Evolutionary conservation across 2,329 filamentous ascomycete genomes (phyloP).

Genomic region (Atkinsonella hypoxylon): DNA sequence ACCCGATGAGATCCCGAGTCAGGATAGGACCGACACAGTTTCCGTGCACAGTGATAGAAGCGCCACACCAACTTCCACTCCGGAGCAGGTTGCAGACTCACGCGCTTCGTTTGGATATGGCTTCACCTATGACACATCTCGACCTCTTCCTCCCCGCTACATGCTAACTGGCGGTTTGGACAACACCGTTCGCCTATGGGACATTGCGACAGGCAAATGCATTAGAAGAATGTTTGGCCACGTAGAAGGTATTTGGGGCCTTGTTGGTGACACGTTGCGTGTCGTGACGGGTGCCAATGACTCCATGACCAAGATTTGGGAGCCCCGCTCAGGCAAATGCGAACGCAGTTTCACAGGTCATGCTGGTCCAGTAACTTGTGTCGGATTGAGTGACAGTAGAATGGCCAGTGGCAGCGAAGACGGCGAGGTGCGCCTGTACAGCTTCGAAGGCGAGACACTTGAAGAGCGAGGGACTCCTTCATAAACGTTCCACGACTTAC

Average conservation of each 20-base stretch:
- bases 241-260: conserved; percentile 88
- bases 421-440: conserved; percentile 77
- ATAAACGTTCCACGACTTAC: conserved; percentile 16
- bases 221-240: conserved; percentile 93
- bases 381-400: conserved; percentile 77
- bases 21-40: conserved; percentile 40
- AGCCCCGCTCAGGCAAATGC: conserved; percentile 80
- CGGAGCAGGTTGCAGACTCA: conserved; percentile 27
- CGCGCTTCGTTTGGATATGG: conserved; percentile 46
- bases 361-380: conserved; percentile 81
- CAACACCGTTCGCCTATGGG: conserved; percentile 85
- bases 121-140: conserved; percentile 47
- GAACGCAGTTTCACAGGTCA: conserved; percentile 89
- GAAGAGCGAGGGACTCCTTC: conserved; percentile 40
- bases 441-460: conserved; percentile 47
- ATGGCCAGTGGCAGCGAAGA: conserved; percentile 92
- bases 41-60: conserved; percentile 38
- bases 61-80: conserved; percentile 24
- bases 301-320: conserved; percentile 89
- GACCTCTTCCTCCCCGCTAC: conserved; percentile 71
- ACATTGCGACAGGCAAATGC: conserved; percentile 68
- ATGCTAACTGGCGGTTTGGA: conserved; percentile 91
- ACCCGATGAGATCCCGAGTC: conserved; percentile 53
- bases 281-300: conserved; percentile 87
- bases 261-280: conserved; percentile 78